Evolutionary conservation across 1,284 basidiomycete genomes (phyloP), one percentile per base, ranked within the genome.

Genomic region (Ustilago trichophora): DNA sequence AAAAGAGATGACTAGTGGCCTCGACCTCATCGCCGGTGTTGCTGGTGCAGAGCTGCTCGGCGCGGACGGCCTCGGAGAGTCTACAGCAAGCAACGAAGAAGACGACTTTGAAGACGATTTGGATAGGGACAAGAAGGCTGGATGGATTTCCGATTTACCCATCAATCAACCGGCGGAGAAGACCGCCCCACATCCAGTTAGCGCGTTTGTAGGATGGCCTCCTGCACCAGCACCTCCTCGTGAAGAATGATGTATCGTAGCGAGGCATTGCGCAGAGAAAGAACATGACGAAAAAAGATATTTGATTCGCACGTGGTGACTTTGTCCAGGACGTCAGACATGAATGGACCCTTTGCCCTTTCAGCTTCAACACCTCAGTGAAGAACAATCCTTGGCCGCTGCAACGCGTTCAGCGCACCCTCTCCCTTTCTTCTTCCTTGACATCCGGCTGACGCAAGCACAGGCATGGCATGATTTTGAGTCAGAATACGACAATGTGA

Each of bases 151-250:
- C 18, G 67, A 70, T 46, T 22, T 70, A 34, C 67, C 67, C 4
- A 65, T 70, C 57, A 66, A 70, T 13, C 55, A 59, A 18, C 67
- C 67, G 32, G 62, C 50, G 24, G 67, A 70, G 25, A 70, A 70
- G 41, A 65, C 56, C 0, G 67, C 67, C 13, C 52, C 66, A 32
- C 56, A 64, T 50, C 59, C 66, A 6, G 66, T 64, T 31, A 51
- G 56, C 35, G 60, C 66, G 15, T 69, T 64, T 34, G 60, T 69
- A 6, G 60, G 66, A 5, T 69, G 66, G 66, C 56, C 66, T 34
- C 44, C 55, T 10, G 54, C 46, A 7, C 36, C 58, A 3, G 45
- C 35, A 9, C n/a, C n/a, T n/a, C 44, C 52, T 41, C 37, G 37
- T 33, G 44, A 38, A n/a, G 56, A 63, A 6, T 50, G 47, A 29